Evolutionary conservation across 768 basidiomycete genomes (phyloP).

Genomic region (Pholiota conissans): DNA sequence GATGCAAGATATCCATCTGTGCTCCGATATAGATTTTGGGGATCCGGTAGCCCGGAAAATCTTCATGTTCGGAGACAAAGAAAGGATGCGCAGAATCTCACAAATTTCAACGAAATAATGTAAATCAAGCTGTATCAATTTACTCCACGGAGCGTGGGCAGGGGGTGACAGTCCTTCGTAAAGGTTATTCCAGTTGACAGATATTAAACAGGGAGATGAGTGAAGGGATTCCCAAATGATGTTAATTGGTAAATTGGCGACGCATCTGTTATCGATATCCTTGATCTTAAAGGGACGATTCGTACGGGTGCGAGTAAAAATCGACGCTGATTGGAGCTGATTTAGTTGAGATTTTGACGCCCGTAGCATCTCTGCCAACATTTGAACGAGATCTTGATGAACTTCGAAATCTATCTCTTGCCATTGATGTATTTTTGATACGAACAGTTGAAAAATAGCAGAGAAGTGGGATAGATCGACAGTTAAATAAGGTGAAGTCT

Average conservation of each 20-base stretch:
- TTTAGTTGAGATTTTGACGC: neutral
- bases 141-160: neutral
- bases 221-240: neutral
- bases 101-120: neutral
- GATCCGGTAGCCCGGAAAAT: neutral
- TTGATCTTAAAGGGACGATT: neutral
- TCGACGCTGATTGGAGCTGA: neutral
- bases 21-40: neutral
- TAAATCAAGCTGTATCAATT: neutral
- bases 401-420: neutral
- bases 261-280: neutral
- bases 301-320: neutral
- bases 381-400: neutral
- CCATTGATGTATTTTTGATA: neutral
- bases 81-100: neutral
- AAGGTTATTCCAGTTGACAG: slow-evolving; percentile 3
- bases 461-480: neutral
- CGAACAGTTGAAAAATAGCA: neutral
- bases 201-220: neutral
- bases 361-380: neutral
- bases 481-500: neutral
- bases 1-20: neutral
- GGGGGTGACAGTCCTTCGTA: neutral
- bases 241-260: neutral
- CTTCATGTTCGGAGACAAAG: neutral